A percentile compares a stretch with the other conserved stretches of the same genome.
These are phyloP conservation scores for Tetrahymena malaccensis DNA, from an alignment of 73 alveolate genomes.

Conservation along the genomic window DNA sequence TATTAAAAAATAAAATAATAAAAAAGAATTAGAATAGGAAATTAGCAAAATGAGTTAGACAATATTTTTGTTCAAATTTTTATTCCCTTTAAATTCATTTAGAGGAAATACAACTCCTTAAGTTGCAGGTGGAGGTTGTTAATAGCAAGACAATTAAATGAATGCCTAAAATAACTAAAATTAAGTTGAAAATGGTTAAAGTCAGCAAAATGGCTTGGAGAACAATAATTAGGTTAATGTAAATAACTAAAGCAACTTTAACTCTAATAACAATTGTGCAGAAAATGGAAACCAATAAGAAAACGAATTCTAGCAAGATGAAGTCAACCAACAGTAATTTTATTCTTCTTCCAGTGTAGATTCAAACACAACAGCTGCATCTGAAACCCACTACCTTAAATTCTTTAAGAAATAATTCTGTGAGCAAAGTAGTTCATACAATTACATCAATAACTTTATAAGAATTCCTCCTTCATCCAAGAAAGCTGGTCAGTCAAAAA, in stretches of 20 bases:
- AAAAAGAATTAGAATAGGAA: constrained; percentile 64
- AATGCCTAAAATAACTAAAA: neutral
- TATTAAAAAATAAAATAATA: neutral
- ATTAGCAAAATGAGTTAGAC: constrained; percentile 75
- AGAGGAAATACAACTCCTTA: neutral
- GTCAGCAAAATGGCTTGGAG: neutral
- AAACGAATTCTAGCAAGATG: neutral
- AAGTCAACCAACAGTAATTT: neutral
- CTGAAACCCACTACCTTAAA: neutral
- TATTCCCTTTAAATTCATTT: constrained; percentile 52
- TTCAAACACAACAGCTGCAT: neutral
- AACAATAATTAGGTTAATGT: neutral
- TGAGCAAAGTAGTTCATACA: neutral
- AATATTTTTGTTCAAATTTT: constrained; percentile 78
- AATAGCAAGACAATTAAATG: neutral
- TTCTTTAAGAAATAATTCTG: neutral
- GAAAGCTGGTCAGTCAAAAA: neutral
- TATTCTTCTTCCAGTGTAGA: neutral
- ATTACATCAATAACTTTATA: neutral
- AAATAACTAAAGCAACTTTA: neutral
- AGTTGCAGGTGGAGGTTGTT: neutral
- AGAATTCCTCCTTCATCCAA: neutral
- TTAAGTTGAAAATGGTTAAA: neutral
- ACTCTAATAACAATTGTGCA: neutral
- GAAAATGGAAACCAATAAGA: neutral